Percentiles rank a stretch among this genome's conserved stretches.
phyloP scores from a whole-genome alignment of 805 yeast species.

The Blastobotrys peoriensis region DNA sequence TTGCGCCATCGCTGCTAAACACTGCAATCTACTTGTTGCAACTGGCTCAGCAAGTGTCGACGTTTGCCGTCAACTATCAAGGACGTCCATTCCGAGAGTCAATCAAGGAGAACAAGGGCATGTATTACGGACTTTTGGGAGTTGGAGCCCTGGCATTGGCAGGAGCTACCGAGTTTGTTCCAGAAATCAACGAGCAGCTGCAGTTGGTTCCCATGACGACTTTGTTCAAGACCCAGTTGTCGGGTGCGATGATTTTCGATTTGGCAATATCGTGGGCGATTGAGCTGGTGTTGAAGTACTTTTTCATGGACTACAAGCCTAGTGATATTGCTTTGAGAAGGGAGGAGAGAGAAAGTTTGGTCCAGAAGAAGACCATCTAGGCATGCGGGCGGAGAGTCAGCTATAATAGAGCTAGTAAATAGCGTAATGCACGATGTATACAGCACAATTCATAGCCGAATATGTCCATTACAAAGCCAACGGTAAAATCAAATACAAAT shows the following conservation, averaged over 20 bases:
- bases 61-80: conserved; percentile 96
- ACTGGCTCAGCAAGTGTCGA: conserved; percentile 93
- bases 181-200: conserved; percentile 89
- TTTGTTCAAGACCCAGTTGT: conserved; percentile 70
- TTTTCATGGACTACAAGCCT: conserved; percentile 86
- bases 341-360: conserved; percentile 25
- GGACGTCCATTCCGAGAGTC: conserved; percentile 95
- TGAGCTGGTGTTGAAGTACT: conserved; percentile 69
- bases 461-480: too few species aligned
- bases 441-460: too few species aligned
- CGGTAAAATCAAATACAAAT: too few species aligned
- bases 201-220: conserved; percentile 81
- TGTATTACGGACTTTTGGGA: conserved; percentile 92
- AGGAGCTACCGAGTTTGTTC: conserved; percentile 91
- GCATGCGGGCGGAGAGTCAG: too few species aligned
- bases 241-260: conserved; percentile 67
- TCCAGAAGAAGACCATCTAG: conserved; percentile 22
- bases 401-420: too few species aligned
- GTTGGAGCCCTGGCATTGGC: conserved; percentile 83
- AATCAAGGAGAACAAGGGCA: conserved; percentile 84
- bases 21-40: conserved; percentile 94
- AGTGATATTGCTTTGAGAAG: conserved; percentile 70
- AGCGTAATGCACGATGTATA: too few species aligned
- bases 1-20: conserved; percentile 83
- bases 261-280: conserved; percentile 68